Evolutionary conservation across 441 rosid species (phyloP), one percentile per base, ranked within the genome.

Genomic region (Sinapis alba): DNA sequence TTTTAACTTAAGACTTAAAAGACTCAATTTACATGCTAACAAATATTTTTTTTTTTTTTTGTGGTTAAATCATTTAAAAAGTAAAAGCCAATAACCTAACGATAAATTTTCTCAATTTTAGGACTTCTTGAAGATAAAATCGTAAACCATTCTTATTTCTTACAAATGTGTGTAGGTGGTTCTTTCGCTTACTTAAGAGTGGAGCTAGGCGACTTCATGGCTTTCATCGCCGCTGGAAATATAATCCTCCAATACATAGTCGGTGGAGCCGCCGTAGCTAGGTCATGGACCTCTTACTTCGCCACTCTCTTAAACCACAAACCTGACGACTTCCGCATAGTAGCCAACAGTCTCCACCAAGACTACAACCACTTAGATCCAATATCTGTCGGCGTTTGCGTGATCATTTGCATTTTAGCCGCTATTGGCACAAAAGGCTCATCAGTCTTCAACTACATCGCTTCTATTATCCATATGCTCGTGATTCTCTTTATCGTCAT

Each of bases 281-380:
- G 97, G n/a, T 67, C 98, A 1, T 93, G 98, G 97, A 89, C 97
- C 10, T 93, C 97, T 43, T 89, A 93, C 79, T 93, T 93, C 28
- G 97, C 97, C 72, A 88, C 95, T 24, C 93, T 93, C 45, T 84
- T 87, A 74, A 87, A 87, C 84, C 86, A 81, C 16, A 6, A 85
- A 0, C 90, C 98, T 0, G 83, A 86, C 0, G 90, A 88, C 50
- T 89, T 90, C 73, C 90, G 94, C 71, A 83, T 93, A 63, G 18
- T 80, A 13, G 92, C 59, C 32, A 73, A 72, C 30, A 72, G 79
- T 45, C 86, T 90, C 27, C 54, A 89, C 0, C 81, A 82, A 0
- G 86, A 80, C 65, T 93, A 86, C 68, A 81, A 85, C 78, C 85
- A 82, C 21, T 87, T 93, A 11, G 98, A 93, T 45, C 98, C 98